Evolutionary conservation across 805 yeast species (phyloP), one percentile per base, ranked within the genome.

Genomic region (Wickerhamiella slavikovae): DNA sequence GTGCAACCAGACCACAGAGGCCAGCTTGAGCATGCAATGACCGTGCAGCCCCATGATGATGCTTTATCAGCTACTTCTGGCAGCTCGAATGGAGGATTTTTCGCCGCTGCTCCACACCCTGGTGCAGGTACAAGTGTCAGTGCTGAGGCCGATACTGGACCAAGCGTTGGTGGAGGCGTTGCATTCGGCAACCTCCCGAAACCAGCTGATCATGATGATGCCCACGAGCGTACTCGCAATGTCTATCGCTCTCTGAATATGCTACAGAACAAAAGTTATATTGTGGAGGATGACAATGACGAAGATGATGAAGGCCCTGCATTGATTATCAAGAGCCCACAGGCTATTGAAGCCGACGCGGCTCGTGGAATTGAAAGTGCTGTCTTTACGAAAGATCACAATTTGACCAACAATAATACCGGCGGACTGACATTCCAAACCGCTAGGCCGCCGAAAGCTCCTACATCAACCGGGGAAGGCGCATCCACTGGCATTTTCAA

Each of bases 211-310:
- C 24, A 22, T 5, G 24, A 25, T 33, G 15, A 67, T 77, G 0
- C 55, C 54, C 7, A 35, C 36, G 6, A 44, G 42, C 3, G 32
- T 29, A 5, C 15, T n/a, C 30, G 40, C 14, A 71, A 74, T 20
- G 72, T 82, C 69, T 73, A 61, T 47, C 61, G 73, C 56, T 80
- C 93, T 3, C 74, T 82, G 40, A 71, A 80, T 24, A 70, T 82
- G 72, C 55, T 83, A 54, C 74, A 74, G 39, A 32, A 29, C 27
- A 44, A 42, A 21, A 31, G 22, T 13, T 25, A 30, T 10, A 24
- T 18, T n/a, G 32, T 30, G 16, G 44, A 39, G 13, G 38, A 45
- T 23, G 55, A 51, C 18, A 62, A 59, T 17, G 66, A 64, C 24
- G 57, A 52, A 15, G 62, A 60, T 15, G 66, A 64, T 19, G 74